Evolutionary conservation across 73 alveolate genomes (phyloP).

Genomic region (Paramecium tetraurelia): DNA sequence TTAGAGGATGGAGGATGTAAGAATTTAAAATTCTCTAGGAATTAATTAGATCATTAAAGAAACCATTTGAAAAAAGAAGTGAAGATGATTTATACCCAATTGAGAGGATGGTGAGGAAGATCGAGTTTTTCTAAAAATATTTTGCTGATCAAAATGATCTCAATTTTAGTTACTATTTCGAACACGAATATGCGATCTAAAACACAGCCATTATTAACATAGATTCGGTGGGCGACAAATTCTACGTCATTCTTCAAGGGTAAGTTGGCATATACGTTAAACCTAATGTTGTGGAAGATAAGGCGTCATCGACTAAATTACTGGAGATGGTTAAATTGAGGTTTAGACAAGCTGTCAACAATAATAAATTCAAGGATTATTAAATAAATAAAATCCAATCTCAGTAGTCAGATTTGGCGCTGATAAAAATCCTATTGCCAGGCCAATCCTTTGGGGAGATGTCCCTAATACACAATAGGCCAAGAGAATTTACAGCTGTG

Average conservation of each 20-base stretch:
- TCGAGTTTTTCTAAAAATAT: not conserved
- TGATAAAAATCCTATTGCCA: not conserved
- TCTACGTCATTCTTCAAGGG: constrained; percentile 42
- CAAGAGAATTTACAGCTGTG: constrained; percentile 25
- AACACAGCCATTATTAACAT: not conserved
- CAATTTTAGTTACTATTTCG: constrained; percentile 36
- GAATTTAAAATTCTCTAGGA: constrained; percentile 3
- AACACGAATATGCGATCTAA: constrained; percentile 26
- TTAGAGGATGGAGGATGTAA: not conserved
- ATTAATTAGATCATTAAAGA: not conserved
- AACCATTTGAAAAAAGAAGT: not conserved
- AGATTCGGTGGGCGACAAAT: constrained; percentile 54
- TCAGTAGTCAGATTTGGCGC: not conserved
- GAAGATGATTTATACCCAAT: not conserved
- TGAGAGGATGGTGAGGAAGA: not conserved
- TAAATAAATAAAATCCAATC: not conserved
- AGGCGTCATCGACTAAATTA: not conserved
- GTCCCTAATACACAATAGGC: constrained; percentile 16
- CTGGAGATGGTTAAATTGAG: not conserved
- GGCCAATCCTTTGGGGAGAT: constrained; percentile 54
- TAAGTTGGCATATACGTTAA: constrained; percentile 50
- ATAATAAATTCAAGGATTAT: constrained; percentile 24
- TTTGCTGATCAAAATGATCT: not conserved
- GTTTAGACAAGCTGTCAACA: not conserved
- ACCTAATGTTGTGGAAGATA: not conserved